These are phyloP conservation scores for Lipomyces japonicus DNA, from an alignment of 805 yeast species.

Conservation along the genomic window DNA sequence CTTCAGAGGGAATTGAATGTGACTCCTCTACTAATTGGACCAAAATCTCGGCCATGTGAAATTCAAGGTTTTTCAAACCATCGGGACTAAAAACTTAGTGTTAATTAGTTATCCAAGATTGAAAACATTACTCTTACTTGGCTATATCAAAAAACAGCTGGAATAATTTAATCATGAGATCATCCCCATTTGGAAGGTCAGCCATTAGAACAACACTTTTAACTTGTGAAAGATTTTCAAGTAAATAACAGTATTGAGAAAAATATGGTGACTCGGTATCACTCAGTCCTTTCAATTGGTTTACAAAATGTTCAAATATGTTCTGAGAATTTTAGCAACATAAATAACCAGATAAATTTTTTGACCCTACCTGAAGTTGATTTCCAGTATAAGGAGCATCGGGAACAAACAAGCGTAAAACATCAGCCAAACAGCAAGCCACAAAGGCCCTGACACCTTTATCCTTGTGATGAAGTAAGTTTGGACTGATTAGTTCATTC, in stretches of 20 bases:
- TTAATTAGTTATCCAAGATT: not conserved
- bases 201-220: conserved; percentile 69
- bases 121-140: conserved; percentile 31
- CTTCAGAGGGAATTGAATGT: conserved; percentile 56
- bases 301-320: conserved; percentile 62
- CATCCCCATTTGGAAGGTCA: conserved; percentile 63
- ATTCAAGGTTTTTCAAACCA: conserved; percentile 46
- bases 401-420: conserved; percentile 77
- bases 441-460: conserved; percentile 63
- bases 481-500: conserved; percentile 53
- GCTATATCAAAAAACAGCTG: conserved; percentile 56
- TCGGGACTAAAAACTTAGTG: conserved; percentile 14
- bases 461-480: conserved; percentile 58
- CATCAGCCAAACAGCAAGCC: conserved; percentile 72
- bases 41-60: conserved; percentile 64
- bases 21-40: conserved; percentile 71
- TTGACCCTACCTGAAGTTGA: conserved; percentile 47
- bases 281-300: conserved; percentile 55
- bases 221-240: conserved; percentile 69
- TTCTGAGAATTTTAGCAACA: conserved; percentile 23
- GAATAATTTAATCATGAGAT: conserved; percentile 55
- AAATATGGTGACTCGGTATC: conserved; percentile 55
- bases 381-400: conserved; percentile 77
- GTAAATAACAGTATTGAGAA: conserved; percentile 58
- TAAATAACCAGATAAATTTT: not conserved